Percentiles rank a stretch among this genome's conserved stretches.
These are phyloP conservation scores for Colletotrichum lupini DNA, from an alignment of 2,329 filamentous ascomycete species.

Conservation along the genomic window DNA sequence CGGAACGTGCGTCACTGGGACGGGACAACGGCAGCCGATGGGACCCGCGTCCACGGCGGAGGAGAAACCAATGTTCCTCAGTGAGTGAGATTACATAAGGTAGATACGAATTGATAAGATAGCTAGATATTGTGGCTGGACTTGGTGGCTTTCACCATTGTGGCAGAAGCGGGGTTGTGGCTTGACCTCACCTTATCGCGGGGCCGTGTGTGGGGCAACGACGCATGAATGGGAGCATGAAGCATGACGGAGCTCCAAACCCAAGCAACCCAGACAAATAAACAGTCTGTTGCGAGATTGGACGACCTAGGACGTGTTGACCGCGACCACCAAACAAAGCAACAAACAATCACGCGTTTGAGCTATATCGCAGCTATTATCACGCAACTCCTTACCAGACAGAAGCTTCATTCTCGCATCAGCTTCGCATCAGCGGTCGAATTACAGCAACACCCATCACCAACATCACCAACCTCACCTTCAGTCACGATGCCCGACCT, in stretches of 20 bases:
- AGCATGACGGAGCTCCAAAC: constrained; percentile 31
- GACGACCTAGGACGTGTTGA: constrained; percentile 14
- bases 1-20: background rate
- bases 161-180: constrained; percentile 19
- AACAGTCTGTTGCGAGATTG: constrained; percentile 12
- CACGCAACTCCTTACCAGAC: background rate
- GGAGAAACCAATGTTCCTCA: background rate
- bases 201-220: constrained; percentile 6
- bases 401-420: background rate
- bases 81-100: background rate
- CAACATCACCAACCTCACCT: background rate
- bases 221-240: constrained; percentile 32
- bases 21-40: background rate
- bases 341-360: constrained; percentile 24
- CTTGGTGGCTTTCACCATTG: background rate
- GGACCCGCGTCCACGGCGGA: background rate
- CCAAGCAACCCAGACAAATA: constrained; percentile 24
- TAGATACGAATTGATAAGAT: background rate
- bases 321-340: constrained; percentile 1
- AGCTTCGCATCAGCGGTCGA: background rate
- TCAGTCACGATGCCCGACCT: constrained; percentile 61
- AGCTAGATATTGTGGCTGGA: background rate
- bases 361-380: background rate
- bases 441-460: background rate
- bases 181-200: background rate